Conservation (phyloP, 1,284 basidiomycete genomes). For the Schizophyllum amplum region DNA sequence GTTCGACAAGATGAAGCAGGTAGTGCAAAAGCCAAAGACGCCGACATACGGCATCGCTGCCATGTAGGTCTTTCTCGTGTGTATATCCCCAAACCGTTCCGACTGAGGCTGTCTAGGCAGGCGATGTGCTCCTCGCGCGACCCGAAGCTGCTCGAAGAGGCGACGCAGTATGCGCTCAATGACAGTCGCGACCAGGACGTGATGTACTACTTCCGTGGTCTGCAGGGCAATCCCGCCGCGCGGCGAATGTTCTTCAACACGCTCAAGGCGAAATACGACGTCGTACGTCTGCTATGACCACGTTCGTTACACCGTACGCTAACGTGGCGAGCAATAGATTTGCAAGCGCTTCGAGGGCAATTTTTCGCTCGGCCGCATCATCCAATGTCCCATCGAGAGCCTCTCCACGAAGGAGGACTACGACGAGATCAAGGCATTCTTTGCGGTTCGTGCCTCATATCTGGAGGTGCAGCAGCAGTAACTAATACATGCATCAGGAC, state of each 20-base stretch:
- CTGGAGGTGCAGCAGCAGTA: not conserved
- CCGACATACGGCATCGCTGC: slow-evolving; percentile 63
- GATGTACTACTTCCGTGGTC: slow-evolving; percentile 42
- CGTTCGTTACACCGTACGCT: not conserved
- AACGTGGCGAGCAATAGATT: slow-evolving; percentile 32
- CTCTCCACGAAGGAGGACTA: slow-evolving; percentile 9
- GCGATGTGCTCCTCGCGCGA: slow-evolving; percentile 41
- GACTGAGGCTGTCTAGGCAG: slow-evolving; percentile 12
- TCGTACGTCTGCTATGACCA: slow-evolving; percentile 31
- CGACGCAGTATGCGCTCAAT: slow-evolving; percentile 48
- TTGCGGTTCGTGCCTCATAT: slow-evolving; percentile 1
- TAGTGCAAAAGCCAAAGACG: slow-evolving; percentile 70
- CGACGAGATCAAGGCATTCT: slow-evolving; percentile 6
- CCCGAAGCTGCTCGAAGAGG: slow-evolving; percentile 42
- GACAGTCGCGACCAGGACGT: slow-evolving; percentile 61
- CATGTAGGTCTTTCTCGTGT: slow-evolving; percentile 40
- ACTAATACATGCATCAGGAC: slow-evolving; percentile 25
- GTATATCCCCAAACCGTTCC: not conserved
- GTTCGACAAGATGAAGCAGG: slow-evolving; percentile 66
- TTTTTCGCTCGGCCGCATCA: slow-evolving; percentile 34
- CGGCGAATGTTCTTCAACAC: slow-evolving; percentile 31
- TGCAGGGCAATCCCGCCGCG: slow-evolving; percentile 35
- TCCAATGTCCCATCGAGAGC: not conserved
- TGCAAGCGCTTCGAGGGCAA: slow-evolving; percentile 67
- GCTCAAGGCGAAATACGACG: slow-evolving; percentile 48